Base-by-base conservation (phyloP, 1,284 basidiomycete genomes). In the Cryptococcus depauperatus region DNA sequence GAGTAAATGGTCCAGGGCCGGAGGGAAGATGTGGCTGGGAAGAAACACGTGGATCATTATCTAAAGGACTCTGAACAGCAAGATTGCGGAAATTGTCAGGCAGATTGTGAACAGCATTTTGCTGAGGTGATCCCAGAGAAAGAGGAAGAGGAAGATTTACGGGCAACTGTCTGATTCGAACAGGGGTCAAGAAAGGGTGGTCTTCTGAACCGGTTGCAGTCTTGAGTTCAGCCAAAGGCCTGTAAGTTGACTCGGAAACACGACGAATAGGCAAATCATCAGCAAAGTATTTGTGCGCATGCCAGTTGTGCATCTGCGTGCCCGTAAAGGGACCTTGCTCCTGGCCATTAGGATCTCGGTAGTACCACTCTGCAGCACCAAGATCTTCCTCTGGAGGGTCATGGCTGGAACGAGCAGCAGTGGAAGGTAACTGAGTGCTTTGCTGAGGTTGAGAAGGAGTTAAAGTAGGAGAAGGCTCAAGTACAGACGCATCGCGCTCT, bases 291-390 rank as follows among this genome's bases (percentile, higher is more conserved):
- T 84, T 84, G 62, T 85, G 85, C 45, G 87, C 81, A 67, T 83
- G 85, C 93, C 93, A 97, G 58, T 88, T 87, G 72, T 97, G 91
- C 93, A 98, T 97, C 50, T 85, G 68, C 52, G 83, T 79, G 22
- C 85, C 89, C 34, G 78, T 77, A 76, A 97, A 98, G 2, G 93
- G 93, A 42, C 90, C 89, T 79, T 96, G 91, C 38, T 92, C 74
- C 54, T 85, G 80, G 26, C 90, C 89, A 51, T 83, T 80, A 13
- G 87, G 89, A 67, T 96, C 91, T 43, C 89, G 79, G 70, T 96
- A 96, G 29, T 81, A 84, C 91, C 91, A 96, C 61, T 88, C 81
- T 33, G 91, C 71, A 45, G 73, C 76, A 19, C 79, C 77, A n/a
- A 82, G 74, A 68, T 85, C 83, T 42, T 72, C 55, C 37, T 62